Percentiles rank a stretch among this genome's conserved stretches.
These are phyloP conservation scores for Isoetes taiwanensis DNA, from an alignment of 75 land plant genomes.

Conservation along the genomic window DNA sequence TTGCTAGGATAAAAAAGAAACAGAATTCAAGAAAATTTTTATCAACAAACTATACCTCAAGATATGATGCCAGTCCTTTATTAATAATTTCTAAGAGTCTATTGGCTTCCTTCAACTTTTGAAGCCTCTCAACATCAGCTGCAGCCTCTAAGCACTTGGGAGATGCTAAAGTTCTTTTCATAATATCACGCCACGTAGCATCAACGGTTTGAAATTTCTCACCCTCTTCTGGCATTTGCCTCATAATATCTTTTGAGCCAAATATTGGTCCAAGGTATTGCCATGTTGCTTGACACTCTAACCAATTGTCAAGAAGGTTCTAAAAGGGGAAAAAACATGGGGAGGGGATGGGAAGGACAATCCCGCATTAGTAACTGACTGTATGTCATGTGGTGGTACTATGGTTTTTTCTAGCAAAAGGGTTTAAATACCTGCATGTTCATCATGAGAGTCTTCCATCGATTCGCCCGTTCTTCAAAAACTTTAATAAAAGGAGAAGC, in stretches of 20 bases:
- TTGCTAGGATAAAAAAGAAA: not conserved
- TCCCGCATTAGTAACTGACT: not conserved
- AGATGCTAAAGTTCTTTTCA: constrained; percentile 25
- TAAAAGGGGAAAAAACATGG: not conserved
- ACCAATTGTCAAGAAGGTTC: constrained; percentile 24
- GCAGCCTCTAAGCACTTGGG: constrained; percentile 25
- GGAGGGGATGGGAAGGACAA: not conserved
- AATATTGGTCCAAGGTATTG: constrained; percentile 34
- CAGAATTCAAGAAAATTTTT: not conserved
- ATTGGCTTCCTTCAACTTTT: constrained; percentile 23
- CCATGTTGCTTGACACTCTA: constrained; percentile 36
- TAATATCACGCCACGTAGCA: constrained; percentile 34
- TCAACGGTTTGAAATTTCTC: constrained; percentile 32
- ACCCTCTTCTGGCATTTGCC: constrained; percentile 37
- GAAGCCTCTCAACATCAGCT: constrained; percentile 16
- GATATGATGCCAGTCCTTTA: constrained; percentile 31
- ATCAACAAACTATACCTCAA: constrained; percentile 13
- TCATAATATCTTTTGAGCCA: constrained; percentile 34
- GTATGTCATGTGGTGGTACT: not conserved
- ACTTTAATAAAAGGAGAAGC: constrained; percentile 30
- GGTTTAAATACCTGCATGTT: constrained; percentile 19
- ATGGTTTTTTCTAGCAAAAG: not conserved
- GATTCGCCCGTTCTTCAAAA: constrained; percentile 20
- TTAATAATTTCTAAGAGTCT: constrained; percentile 25
- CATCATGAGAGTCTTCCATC: constrained; percentile 16